Base-by-base conservation (phyloP, 192 early-diverging fungal species). In the Thoreauomyces humboldtii region DNA sequence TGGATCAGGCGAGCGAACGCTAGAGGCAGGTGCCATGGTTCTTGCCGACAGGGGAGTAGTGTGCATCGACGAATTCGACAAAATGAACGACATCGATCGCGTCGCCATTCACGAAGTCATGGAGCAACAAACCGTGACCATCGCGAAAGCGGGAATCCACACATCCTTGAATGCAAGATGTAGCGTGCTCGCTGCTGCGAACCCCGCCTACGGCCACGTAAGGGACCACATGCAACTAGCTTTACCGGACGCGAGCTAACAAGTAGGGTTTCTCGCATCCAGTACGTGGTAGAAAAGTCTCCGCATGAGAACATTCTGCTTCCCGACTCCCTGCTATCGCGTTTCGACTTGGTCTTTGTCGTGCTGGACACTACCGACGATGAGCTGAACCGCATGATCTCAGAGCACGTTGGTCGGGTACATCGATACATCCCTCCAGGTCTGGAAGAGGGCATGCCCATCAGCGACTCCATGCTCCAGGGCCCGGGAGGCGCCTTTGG, bases 51-150 rank as follows among this genome's bases (percentile, higher is more conserved):
- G 93, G 25, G 97, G 97, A 44, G 87, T 99, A 34, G 92, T 96
- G 12, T 99, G 97, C 74, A 98, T 99, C 59, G 97, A 99, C 81
- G 97, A 99, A 77, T 99, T 99, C 74, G 97, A 99, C 81, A 99
- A 99, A 70, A 99, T 99, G 97, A 90, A 82, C 33, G 95, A 98
- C 62, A 82, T 90, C 19, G 97, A 99, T 69, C 87, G 95, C 59
- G 94, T 96, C 2, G 95, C 97, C 0, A 99, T 99, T 77, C 97
- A 99, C 80, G 97, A 99, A 87, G 97, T 97, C 1, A 99, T 99
- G 97, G 97, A 99, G 81, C 97, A 99, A 76, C 97, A 99, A 80
- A 98, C 95, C 3, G 91, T 97, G 7, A 96, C 92, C 0, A 93
- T 97, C 58, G 92, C 92, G 38, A 96, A 96, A 73, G 97, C 97